Percentiles rank a stretch among this genome's conserved stretches.
phyloP scores from a whole-genome alignment of 2,329 filamentous ascomycete genomes.

The Fusarium mundagurra region DNA sequence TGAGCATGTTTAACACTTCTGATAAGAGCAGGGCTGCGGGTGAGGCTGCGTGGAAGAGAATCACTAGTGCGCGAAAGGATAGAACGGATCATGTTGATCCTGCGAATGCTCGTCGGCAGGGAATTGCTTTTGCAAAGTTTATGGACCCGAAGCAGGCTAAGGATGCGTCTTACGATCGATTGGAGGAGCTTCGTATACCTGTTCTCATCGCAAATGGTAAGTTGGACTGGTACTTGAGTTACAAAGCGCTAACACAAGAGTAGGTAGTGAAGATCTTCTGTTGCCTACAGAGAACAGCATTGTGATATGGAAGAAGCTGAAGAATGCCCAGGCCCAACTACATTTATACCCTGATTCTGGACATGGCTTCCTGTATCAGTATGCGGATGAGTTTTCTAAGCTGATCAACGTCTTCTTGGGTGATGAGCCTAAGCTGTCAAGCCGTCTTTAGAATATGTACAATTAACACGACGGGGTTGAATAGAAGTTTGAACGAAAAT shows the following conservation, averaged over 20 bases:
- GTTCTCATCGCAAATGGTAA: conserved; percentile 53
- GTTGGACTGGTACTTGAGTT: not conserved
- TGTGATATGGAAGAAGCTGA: conserved; percentile 50
- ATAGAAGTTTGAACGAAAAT: fast-evolving
- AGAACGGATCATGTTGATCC: conserved; percentile 42
- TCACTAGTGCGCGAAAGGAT: conserved; percentile 41
- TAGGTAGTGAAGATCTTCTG: conserved; percentile 49
- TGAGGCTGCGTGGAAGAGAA: conserved; percentile 48
- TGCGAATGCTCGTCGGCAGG: conserved; percentile 45
- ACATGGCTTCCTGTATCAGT: conserved; percentile 50
- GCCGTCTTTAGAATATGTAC: conserved; percentile 15
- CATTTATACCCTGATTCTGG: conserved; percentile 50
- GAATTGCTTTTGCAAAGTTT: conserved; percentile 48
- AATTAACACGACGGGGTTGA: fast-evolving
- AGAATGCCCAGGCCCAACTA: conserved; percentile 44
- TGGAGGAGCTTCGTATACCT: conserved; percentile 48
- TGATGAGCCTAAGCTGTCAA: conserved; percentile 11
- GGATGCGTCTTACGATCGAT: conserved; percentile 48
- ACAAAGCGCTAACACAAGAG: not conserved
- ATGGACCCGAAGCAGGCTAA: conserved; percentile 47
- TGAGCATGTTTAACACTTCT: conserved; percentile 48
- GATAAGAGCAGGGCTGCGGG: conserved; percentile 47
- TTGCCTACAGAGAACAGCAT: conserved; percentile 52
- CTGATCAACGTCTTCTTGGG: conserved; percentile 48
- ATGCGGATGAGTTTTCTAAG: conserved; percentile 45